Evolutionary conservation across 2,329 filamentous ascomycete species (phyloP).

Genomic region (Kalmusia sp.): DNA sequence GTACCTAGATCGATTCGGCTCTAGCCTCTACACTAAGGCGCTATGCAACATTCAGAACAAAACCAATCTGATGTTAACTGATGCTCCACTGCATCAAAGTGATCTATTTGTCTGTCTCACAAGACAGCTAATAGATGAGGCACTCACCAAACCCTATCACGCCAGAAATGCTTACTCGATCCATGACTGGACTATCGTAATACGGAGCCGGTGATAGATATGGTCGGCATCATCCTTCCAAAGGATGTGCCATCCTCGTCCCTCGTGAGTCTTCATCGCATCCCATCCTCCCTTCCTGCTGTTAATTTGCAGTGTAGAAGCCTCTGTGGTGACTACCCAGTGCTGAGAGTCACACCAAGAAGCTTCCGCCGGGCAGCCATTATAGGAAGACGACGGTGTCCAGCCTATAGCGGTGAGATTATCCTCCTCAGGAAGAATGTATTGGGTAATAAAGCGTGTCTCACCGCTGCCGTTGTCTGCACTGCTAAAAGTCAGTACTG

Average conservation of each 20-base stretch:
- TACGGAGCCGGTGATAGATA: neutral
- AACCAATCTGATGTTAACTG: no score
- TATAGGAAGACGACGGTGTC: neutral
- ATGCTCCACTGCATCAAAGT: no score
- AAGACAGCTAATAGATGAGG: no score
- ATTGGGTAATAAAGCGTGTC: neutral
- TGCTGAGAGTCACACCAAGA: neutral
- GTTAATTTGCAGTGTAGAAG: no score
- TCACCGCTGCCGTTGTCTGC: no score
- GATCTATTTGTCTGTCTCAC: no score
- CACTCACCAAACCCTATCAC: neutral
- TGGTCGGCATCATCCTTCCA: neutral
- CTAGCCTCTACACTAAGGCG: no score
- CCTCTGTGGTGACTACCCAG: neutral
- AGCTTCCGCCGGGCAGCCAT: neutral
- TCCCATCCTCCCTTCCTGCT: slow-evolving; percentile 2
- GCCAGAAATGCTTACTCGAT: neutral
- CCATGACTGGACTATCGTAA: neutral
- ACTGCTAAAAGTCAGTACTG: no score
- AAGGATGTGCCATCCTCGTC: neutral
- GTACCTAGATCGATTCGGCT: no score
- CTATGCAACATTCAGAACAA: no score
- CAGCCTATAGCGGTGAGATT: slow-evolving; percentile 1
- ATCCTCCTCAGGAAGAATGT: neutral
- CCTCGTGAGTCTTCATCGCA: neutral